Conservation (phyloP, 2,329 filamentous ascomycete species). For the Pezicula radicicola region DNA sequence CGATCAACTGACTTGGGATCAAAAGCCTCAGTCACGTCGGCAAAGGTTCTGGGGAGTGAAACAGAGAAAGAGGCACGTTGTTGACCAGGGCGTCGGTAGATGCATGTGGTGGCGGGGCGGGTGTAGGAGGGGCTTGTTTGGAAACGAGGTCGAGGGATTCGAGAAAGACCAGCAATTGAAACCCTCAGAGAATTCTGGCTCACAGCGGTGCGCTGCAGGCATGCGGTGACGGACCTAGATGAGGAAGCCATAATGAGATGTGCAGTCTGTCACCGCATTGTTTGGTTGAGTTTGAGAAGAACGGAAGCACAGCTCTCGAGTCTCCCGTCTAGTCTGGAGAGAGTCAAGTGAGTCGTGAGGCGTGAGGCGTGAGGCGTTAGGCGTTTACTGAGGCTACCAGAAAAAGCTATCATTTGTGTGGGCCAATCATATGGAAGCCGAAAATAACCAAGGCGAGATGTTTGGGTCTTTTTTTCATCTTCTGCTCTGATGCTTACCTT, state of each 20-base stretch:
- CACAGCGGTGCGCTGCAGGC: slow-evolving; percentile 21
- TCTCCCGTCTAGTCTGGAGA: too few relatives aligned
- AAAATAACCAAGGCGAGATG: too few relatives aligned
- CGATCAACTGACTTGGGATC: slow-evolving; percentile 71
- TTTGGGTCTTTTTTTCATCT: too few relatives aligned
- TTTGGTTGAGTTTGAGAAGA: slow-evolving; percentile 3
- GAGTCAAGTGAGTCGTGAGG: neutral
- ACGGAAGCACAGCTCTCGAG: neutral
- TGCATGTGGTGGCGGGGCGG: slow-evolving; percentile 14
- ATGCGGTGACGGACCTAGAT: slow-evolving; percentile 18
- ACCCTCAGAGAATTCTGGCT: slow-evolving; percentile 13
- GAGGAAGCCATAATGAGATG: slow-evolving; percentile 21
- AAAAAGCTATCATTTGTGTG: too few relatives aligned
- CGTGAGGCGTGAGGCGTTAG: too few relatives aligned
- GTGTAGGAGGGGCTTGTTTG: slow-evolving; percentile 12
- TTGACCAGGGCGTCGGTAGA: slow-evolving; percentile 18
- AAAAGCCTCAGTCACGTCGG: slow-evolving; percentile 53
- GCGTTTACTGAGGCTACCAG: too few relatives aligned
- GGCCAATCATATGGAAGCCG: too few relatives aligned
- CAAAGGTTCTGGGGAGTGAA: slow-evolving; percentile 35
- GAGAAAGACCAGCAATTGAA: slow-evolving; percentile 6
- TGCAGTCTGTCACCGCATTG: neutral
- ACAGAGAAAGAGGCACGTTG: slow-evolving; percentile 39
- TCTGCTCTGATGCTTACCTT: too few relatives aligned
- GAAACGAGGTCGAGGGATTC: slow-evolving; percentile 12